Evolutionary conservation across 2,329 filamentous ascomycete genomes (phyloP), one percentile per base, ranked within the genome.

Genomic region (Penicillium nordicum): DNA sequence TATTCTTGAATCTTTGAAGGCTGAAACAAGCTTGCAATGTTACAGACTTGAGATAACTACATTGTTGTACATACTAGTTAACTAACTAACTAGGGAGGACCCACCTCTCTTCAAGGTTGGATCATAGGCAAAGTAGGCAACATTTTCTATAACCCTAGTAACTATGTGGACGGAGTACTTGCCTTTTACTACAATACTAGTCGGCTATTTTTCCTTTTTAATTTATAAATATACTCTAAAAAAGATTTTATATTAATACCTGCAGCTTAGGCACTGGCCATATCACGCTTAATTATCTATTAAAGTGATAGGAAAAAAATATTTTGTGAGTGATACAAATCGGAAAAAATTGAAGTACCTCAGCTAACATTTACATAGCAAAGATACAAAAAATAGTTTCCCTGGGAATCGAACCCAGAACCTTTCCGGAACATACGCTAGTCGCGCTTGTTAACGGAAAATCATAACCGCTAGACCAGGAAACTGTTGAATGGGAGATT

Each of bases 371-470:
- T 34, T 23, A 23, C 12, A 14, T 46, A 10, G 18, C 11, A 36
- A 47, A 34, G 16, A 4, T n/a, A 47, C 29, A 38, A 50, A 49
- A 50, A 50, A 50, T 50, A 50, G 48, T 50, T 50, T 50, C 48
- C 48, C 46, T 49, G 46, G 46, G 46, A 49, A 49, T 49, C 46
- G 46, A 49, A 47, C 45, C 46, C 46, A 49, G 46, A 49, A 49
- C 46, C 45, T 49, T 49, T 49, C 46, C 46, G 46, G 46, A 49
- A 49, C 46, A 37, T 23, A 10, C 14, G 46, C 34, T 12, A 21
- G 3, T 10, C 4, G 46, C 46, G 14, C 1, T 49, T 49, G 46
- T 49, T 49, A 49, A 49, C 46, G 46, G 46, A 49, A 49, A 49
- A 49, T 49, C 46, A 49, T 49, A 49, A 49, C 46, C 46, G 46